A percentile compares a stretch with the other conserved stretches of the same genome.
Conservation (phyloP, 176 grass and related monocot species). For the Aegilops longissima region DNA sequence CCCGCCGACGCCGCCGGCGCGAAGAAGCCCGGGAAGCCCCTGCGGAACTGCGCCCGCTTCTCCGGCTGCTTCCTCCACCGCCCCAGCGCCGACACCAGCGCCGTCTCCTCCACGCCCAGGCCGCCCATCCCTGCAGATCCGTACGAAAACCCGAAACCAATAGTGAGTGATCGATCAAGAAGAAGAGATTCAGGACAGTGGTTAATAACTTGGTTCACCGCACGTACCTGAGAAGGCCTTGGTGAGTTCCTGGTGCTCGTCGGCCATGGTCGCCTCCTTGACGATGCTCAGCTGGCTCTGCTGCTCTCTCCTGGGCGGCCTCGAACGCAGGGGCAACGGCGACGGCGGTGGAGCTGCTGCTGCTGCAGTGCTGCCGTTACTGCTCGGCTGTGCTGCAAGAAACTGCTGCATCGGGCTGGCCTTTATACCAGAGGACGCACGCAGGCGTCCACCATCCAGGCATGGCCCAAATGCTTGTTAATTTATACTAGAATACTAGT, state of each 20-base stretch:
- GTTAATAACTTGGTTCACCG: not conserved
- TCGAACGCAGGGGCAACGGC: not conserved
- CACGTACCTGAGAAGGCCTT: slow-evolving; percentile 85
- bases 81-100: slow-evolving; percentile 50
- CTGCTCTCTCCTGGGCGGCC: slow-evolving; percentile 24
- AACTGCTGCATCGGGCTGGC: slow-evolving; percentile 43
- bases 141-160: not conserved
- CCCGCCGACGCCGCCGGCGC: slow-evolving; percentile 5
- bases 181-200: not conserved
- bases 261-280: slow-evolving; percentile 46
- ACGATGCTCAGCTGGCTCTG: not conserved
- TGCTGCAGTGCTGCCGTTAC: not conserved
- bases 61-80: slow-evolving; percentile 71
- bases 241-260: slow-evolving; percentile 56
- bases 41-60: slow-evolving; percentile 50
- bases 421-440: not conserved
- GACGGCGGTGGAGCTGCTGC: slow-evolving; percentile 15
- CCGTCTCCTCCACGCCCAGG: slow-evolving; percentile 73
- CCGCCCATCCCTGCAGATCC: slow-evolving; percentile 55
- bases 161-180: not conserved
- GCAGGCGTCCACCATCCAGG: not conserved
- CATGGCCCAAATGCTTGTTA: not conserved
- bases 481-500: not conserved
- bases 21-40: slow-evolving; percentile 62
- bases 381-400: slow-evolving; percentile 21